A percentile compares a stretch with the other conserved stretches of the same genome.
These are phyloP conservation scores for Gigaspora rosea DNA, from an alignment of 192 early-diverging fungal species.

Conservation along the genomic window DNA sequence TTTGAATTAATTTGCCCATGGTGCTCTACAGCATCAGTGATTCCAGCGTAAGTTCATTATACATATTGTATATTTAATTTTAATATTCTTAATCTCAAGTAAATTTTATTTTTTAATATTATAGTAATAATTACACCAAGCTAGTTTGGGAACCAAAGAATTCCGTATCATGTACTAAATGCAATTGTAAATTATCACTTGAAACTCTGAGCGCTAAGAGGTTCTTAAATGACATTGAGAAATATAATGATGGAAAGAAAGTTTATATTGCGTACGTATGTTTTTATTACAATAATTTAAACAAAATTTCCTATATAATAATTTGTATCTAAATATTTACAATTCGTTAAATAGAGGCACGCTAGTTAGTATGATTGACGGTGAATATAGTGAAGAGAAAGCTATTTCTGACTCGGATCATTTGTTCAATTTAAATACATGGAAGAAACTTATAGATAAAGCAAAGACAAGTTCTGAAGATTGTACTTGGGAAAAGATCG, in stretches of 20 bases:
- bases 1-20: slow-evolving; percentile 14
- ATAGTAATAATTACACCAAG: slow-evolving; percentile 5
- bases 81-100: background rate
- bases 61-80: background rate
- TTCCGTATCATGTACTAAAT: background rate
- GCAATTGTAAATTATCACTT: background rate
- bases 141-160: background rate
- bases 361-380: background rate
- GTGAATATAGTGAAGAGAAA: background rate
- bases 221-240: slow-evolving; percentile 21
- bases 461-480: background rate
- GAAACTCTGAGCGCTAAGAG: background rate
- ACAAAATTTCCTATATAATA: no score
- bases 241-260: slow-evolving; percentile 6
- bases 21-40: background rate
- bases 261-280: background rate
- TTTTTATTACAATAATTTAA: background rate
- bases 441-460: background rate
- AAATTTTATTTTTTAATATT: background rate
- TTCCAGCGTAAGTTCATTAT: background rate
- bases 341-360: background rate
- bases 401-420: background rate
- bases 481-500: slow-evolving; percentile 25
- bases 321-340: background rate
- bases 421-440: background rate